Evolutionary conservation across 139 green algal genomes (phyloP).

Genomic region (Pycnococcus provasolii): DNA sequence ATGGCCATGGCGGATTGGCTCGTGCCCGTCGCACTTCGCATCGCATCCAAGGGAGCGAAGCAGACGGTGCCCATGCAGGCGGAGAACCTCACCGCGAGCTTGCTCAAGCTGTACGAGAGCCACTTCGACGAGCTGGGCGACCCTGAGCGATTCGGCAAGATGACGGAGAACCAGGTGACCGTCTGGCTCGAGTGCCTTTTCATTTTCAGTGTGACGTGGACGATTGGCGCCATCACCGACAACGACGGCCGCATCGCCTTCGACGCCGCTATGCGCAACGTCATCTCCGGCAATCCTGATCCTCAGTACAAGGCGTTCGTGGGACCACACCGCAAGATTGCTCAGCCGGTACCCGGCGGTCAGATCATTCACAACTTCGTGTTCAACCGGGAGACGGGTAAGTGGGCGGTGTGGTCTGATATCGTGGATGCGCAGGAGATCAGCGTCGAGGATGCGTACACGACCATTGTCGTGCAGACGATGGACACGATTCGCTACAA

Average conservation of each 20-base stretch:
- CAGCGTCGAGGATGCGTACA: slow-evolving; percentile 49
- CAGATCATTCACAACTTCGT: slow-evolving; percentile 28
- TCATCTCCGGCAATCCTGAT: slow-evolving; percentile 1
- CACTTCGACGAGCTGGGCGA: slow-evolving; percentile 24
- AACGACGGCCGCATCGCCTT: slow-evolving; percentile 26
- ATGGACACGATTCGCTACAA: slow-evolving; percentile 60
- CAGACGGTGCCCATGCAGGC: slow-evolving; percentile 40
- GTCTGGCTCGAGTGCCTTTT: slow-evolving; percentile 34
- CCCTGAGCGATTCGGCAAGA: slow-evolving; percentile 6
- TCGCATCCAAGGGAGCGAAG: slow-evolving; percentile 34
- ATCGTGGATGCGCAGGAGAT: slow-evolving; percentile 39
- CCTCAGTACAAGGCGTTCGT: slow-evolving; percentile 4
- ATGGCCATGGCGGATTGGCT: slow-evolving; percentile 58
- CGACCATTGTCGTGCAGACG: slow-evolving; percentile 58
- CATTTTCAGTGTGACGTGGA: slow-evolving; percentile 33
- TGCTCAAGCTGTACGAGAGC: slow-evolving; percentile 20
- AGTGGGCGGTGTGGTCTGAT: slow-evolving; percentile 38
- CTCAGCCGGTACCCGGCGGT: slow-evolving; percentile 26
- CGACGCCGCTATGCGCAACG: slow-evolving; percentile 25
- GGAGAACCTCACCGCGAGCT: slow-evolving; percentile 45
- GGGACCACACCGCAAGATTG: neutral
- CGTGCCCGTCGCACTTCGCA: slow-evolving; percentile 49
- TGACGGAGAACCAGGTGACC: slow-evolving; percentile 23
- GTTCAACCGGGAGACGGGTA: slow-evolving; percentile 35
- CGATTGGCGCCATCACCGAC: slow-evolving; percentile 27